A percentile compares a stretch with the other conserved stretches of the same genome.
Conservation (phyloP, 2,329 filamentous ascomycete species). For the Sporothrix variecibatus region DNA sequence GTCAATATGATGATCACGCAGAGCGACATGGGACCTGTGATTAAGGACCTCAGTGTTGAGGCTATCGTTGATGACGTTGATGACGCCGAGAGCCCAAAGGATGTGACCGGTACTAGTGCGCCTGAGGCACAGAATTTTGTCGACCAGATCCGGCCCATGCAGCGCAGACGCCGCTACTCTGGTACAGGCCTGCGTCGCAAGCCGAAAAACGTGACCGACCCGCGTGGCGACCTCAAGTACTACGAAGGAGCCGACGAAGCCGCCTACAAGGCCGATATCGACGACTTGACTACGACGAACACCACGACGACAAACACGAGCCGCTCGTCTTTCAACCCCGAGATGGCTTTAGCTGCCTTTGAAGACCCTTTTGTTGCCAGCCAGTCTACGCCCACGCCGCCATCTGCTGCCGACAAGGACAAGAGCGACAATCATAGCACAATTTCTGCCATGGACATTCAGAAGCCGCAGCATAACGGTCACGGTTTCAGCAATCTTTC, state of each 20-base stretch:
- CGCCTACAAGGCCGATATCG: constrained; percentile 71
- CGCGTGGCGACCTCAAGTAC: constrained; percentile 80
- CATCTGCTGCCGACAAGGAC: not conserved
- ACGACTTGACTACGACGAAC: constrained; percentile 38
- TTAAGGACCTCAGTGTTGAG: constrained; percentile 5
- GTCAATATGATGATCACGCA: constrained; percentile 22
- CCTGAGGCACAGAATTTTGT: constrained; percentile 61
- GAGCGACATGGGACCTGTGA: constrained; percentile 26
- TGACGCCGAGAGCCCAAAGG: constrained; percentile 46
- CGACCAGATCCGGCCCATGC: constrained; percentile 44
- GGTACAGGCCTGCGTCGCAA: constrained; percentile 78
- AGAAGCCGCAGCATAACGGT: constrained; percentile 19
- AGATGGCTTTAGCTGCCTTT: not conserved
- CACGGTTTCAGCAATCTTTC: constrained; percentile 2
- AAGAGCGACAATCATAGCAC: constrained; percentile 27
- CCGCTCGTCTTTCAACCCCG: constrained; percentile 27
- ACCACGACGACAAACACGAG: constrained; percentile 28
- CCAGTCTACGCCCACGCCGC: not conserved
- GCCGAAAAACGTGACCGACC: constrained; percentile 69
- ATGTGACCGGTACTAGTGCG: constrained; percentile 65
- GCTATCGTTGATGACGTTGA: constrained; percentile 34
- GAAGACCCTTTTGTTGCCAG: constrained; percentile 14
- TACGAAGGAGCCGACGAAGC: constrained; percentile 87
- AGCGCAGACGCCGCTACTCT: constrained; percentile 72
- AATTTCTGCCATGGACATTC: constrained; percentile 28